Conservation (phyloP, 208 protist species). For the Novymonas esmeraldas region DNA sequence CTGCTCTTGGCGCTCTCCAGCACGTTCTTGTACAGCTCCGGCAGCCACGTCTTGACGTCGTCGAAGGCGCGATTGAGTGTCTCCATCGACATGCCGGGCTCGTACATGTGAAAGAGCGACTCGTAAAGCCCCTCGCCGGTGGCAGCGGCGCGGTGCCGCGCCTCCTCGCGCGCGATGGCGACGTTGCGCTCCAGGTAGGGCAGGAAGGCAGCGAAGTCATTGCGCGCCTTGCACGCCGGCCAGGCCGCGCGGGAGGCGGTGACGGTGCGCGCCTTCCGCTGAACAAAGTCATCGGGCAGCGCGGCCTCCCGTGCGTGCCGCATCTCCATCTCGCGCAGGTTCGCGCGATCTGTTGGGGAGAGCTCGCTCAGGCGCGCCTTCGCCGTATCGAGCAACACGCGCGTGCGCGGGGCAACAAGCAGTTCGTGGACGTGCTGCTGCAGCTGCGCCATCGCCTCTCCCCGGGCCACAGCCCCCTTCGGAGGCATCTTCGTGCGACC, state of each 20-base stretch:
- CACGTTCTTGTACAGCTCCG: constrained; percentile 57
- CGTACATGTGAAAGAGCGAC: constrained; percentile 57
- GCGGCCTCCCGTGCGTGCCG: constrained; percentile 23
- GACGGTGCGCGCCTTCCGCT: constrained; percentile 36
- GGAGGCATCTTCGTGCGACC: constrained; percentile 57
- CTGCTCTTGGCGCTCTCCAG: constrained; percentile 36
- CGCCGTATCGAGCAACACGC: not conserved
- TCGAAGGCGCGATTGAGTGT: constrained; percentile 54
- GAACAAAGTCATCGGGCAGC: constrained; percentile 46
- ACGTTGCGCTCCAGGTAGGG: constrained; percentile 57
- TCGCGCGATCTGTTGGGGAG: constrained; percentile 36
- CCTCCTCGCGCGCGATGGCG: constrained; percentile 48
- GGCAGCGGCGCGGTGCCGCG: constrained; percentile 11
- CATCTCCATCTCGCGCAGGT: constrained; percentile 65
- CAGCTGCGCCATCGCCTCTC: constrained; percentile 37
- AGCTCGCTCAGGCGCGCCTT: constrained; percentile 16
- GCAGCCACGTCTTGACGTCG: constrained; percentile 67
- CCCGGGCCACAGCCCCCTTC: constrained; percentile 41
- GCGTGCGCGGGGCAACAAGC: constrained; percentile 17
- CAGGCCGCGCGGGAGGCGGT: constrained; percentile 39
- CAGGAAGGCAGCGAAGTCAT: constrained; percentile 57
- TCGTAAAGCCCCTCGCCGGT: constrained; percentile 43
- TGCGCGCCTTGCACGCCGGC: constrained; percentile 39
- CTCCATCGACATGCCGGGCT: constrained; percentile 61
- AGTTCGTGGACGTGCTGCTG: constrained; percentile 17